A percentile compares a stretch with the other conserved stretches of the same genome.
These are phyloP conservation scores for Dujonia santamariae DNA, from an alignment of 1,139 yeast species.

Conservation along the genomic window DNA sequence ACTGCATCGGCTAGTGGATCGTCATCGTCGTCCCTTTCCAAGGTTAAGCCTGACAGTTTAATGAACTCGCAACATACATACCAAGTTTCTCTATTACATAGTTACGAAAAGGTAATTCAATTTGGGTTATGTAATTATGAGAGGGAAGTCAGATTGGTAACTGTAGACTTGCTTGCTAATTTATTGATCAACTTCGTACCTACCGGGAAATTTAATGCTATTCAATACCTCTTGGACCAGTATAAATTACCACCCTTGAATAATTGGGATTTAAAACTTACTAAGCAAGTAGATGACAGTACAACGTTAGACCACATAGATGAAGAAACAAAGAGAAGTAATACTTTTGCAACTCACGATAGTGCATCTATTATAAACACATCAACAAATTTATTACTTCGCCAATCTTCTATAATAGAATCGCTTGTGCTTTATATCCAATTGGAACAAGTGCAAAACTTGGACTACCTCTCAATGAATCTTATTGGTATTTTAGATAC, in stretches of 20 bases:
- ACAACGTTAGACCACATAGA: constrained; percentile 11
- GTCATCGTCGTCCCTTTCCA: constrained; percentile 35
- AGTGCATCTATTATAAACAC: constrained; percentile 23
- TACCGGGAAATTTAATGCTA: constrained; percentile 36
- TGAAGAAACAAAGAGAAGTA: constrained; percentile 20
- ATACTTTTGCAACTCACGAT: constrained; percentile 22
- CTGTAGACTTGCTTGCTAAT: constrained; percentile 34
- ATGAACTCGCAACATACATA: constrained; percentile 41
- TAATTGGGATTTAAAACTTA: constrained; percentile 22
- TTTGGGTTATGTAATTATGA: constrained; percentile 31
- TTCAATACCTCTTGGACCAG: constrained; percentile 30
- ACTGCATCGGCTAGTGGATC: constrained; percentile 29
- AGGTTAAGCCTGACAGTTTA: constrained; percentile 42
- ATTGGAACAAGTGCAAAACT: constrained; percentile 41
- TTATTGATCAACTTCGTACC: constrained; percentile 37
- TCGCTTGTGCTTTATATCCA: constrained; percentile 37
- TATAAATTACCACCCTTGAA: constrained; percentile 30
- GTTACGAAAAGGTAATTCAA: constrained; percentile 29
- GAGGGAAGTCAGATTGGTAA: constrained; percentile 37
- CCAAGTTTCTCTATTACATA: constrained; percentile 27
- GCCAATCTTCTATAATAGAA: constrained; percentile 34
- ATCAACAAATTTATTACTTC: constrained; percentile 19
- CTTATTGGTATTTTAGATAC: constrained; percentile 27
- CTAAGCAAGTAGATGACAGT: constrained; percentile 16
- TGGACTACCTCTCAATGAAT: constrained; percentile 32